Evolutionary conservation across 176 grass and related monocot species (phyloP), one percentile per base, ranked within the genome.

Genomic region (Juncus inflexus): DNA sequence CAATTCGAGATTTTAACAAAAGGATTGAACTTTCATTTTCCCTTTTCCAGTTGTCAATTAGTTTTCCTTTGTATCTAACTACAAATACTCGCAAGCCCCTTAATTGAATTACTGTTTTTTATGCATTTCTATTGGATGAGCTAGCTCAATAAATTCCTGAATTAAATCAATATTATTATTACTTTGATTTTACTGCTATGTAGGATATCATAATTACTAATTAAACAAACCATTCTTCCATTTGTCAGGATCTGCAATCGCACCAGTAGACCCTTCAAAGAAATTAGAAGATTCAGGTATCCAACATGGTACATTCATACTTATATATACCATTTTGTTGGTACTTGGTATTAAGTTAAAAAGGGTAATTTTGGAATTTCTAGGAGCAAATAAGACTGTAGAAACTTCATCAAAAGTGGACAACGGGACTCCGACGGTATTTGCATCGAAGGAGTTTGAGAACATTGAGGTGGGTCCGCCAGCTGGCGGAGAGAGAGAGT

Each of bases 361-460:
- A 57, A 71, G 15, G 14, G 10, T 10, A 45, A 45, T 12, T 58
- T 40, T 58, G 54, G 38, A 56, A 15, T 13, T 45, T 67, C 57
- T 42, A 71, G 67, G 52, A 45, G n/a, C 67, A 57, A 41, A 5
- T 42, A 71, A 38, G 57, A 28, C 15, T 54, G 56, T 72, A 6
- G 35, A 63, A 28, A 28, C 19, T 43, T 58, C 60, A 8, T 81
- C 37, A 62, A 72, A 79, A 14, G 65, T 83, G 49, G 63, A 79
- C 69, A 91, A 88, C 54, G 79, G 84, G 36, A 40, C 53, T 9
- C 41, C 76, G 58, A 60, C 64, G 54, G 60, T 38, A 60, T 61
- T 89, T 61, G 78, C 55, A 4, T 60, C 79, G 3, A 64, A 96
- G 56, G 82, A 88, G 35, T 86, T 79, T 63, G 57, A 80, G 64